phyloP scores from a whole-genome alignment of 148 eudicot genomes.

The Hydrangea macrophylla region DNA sequence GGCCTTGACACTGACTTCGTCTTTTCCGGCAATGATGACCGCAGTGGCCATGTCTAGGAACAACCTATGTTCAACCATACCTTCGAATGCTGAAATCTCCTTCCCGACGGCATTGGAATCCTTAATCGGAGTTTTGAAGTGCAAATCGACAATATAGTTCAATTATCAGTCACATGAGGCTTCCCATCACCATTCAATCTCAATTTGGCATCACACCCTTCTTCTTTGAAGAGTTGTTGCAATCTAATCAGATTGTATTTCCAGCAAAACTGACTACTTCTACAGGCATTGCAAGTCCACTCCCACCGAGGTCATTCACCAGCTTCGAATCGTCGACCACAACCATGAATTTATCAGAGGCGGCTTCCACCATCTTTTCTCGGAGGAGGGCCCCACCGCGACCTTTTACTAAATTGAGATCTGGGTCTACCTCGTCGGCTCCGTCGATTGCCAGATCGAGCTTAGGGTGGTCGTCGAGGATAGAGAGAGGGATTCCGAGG shows the following conservation, averaged over 20 bases:
- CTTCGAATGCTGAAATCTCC: slow-evolving; percentile 72
- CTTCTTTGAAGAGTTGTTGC: slow-evolving; percentile 59
- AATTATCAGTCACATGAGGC: slow-evolving; percentile 92
- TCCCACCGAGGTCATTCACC: slow-evolving; percentile 79
- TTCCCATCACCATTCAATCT: slow-evolving; percentile 71
- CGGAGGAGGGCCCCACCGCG: slow-evolving; percentile 86
- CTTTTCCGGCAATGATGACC: slow-evolving; percentile 82
- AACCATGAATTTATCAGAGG: slow-evolving; percentile 75
- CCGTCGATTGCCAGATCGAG: slow-evolving; percentile 93
- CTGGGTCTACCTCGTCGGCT: slow-evolving; percentile 93
- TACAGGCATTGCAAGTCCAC: slow-evolving; percentile 93
- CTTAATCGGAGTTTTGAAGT: slow-evolving; percentile 76
- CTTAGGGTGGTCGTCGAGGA: slow-evolving; percentile 66
- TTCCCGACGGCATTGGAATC: slow-evolving; percentile 68
- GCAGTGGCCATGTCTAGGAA: slow-evolving; percentile 80
- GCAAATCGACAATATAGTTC: slow-evolving; percentile 90
- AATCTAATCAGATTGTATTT: slow-evolving; percentile 73
- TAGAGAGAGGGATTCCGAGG: slow-evolving; percentile 60
- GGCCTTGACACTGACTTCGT: slow-evolving; percentile 67
- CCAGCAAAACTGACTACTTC: slow-evolving; percentile 97
- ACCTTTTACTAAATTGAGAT: slow-evolving; percentile 86
- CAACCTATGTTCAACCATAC: slow-evolving; percentile 95
- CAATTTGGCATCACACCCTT: slow-evolving; percentile 73
- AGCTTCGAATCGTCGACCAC: slow-evolving; percentile 84
- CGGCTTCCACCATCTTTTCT: slow-evolving; percentile 96